phyloP scores from a whole-genome alignment of 2,329 filamentous ascomycete genomes.

The Teratosphaeria destructans region DNA sequence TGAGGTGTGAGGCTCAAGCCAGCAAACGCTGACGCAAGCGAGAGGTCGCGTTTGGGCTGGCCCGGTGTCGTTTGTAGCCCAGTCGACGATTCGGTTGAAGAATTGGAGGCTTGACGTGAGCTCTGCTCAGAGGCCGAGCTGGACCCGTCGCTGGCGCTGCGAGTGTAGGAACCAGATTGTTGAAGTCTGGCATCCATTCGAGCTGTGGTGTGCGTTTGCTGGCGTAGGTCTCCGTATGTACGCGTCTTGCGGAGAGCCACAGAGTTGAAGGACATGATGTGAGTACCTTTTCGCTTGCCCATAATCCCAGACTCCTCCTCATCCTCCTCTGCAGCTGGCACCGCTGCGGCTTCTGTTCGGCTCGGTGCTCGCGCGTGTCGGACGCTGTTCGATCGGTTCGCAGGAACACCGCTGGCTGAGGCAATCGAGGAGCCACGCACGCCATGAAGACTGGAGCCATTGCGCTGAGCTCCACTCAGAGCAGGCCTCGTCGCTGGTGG shows the following conservation, averaged over 20 bases:
- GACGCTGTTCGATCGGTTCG: slow-evolving; percentile 33
- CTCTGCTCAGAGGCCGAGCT: not conserved
- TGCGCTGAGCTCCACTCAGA: not conserved
- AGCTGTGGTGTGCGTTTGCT: slow-evolving; percentile 2
- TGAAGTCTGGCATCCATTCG: slow-evolving; percentile 16
- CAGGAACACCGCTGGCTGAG: slow-evolving; percentile 34
- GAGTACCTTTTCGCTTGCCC: slow-evolving; percentile 37
- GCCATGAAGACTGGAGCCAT: slow-evolving; percentile 27
- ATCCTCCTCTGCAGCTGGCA: slow-evolving; percentile 7
- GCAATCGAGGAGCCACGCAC: slow-evolving; percentile 32
- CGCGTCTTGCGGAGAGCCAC: slow-evolving; percentile 23
- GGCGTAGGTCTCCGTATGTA: slow-evolving; percentile 20
- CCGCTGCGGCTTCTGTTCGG: not conserved
- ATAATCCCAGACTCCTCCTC: slow-evolving; percentile 23
- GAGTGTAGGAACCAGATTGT: slow-evolving; percentile 15
- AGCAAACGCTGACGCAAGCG: slow-evolving; percentile 20
- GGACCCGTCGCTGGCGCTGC: slow-evolving; percentile 8
- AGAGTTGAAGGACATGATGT: slow-evolving; percentile 31
- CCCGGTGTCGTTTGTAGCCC: slow-evolving; percentile 10
- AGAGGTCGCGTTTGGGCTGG: slow-evolving; percentile 20
- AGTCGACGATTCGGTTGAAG: slow-evolving; percentile 3
- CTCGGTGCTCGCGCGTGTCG: slow-evolving; percentile 7
- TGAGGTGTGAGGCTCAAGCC: slow-evolving; percentile 17
- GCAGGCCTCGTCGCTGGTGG: slow-evolving; percentile 7
- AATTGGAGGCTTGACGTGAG: slow-evolving; percentile 6